Evolutionary conservation across 2,329 filamentous ascomycete species (phyloP), one percentile per base, ranked within the genome.

Genomic region (Phaeomoniella chlamydospora): DNA sequence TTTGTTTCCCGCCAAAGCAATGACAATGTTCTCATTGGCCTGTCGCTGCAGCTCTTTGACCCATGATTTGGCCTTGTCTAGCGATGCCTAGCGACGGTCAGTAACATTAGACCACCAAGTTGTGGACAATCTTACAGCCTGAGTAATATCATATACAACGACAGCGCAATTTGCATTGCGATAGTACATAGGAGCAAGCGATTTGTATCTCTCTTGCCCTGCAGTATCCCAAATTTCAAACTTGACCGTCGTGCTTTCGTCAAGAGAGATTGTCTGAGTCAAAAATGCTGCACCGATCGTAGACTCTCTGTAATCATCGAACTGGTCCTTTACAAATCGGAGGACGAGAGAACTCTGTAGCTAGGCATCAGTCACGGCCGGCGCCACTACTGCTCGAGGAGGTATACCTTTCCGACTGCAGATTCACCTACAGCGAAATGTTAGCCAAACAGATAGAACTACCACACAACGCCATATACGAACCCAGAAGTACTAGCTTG

Each of bases 201-300:
- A 96, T 71, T 96, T 96, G 74, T 96, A 98, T 55, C 92, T 77
- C 65, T 98, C 90, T 66, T 98, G 90, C 44, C 90, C 90, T 44
- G 90, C 90, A 6, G 90, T 98, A 63, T 94, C 87, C 87, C 90
- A 98, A 57, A 98, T 98, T 65, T 98, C 90, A 55, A 98, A 98
- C 70, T 98, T 98, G 63, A 98, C 88, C 38, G 90, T 98, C 41
- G 90, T 96, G 62, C 77, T 90, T 57, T 96, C 90, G 59, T 96
- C 88, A 61, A 98, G 80, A 39, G 88, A 88, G 59, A 98, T 94
- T 49, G 90, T 98, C 65, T 98, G 90, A 52, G 90, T 98, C 48
- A 98, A 74, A 72, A 98, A 98, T 48, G 92, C 92, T 50, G 92
- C 90, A 61, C 90, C 88, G 64, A 94, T 94, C 43, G 88, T 94